Evolutionary conservation across 2,329 filamentous ascomycete genomes (phyloP).

Genomic region (Cladosporium sp.): DNA sequence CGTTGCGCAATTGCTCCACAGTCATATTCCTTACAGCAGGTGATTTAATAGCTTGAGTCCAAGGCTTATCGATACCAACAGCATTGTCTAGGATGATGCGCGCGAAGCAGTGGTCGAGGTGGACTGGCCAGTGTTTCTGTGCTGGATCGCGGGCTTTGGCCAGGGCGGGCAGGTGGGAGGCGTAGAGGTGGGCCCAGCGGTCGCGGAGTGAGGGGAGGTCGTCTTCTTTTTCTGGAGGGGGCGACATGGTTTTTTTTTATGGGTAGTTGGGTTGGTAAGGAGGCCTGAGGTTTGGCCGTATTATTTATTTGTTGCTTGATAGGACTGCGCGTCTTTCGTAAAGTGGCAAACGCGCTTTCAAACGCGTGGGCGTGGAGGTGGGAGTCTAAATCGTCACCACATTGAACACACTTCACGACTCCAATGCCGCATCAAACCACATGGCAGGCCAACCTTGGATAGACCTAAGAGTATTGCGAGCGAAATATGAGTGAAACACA

Average conservation of each 20-base stretch:
- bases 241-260: neutral
- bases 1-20: conserved; percentile 37
- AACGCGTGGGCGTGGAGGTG: neutral
- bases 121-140: conserved; percentile 45
- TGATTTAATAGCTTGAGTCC: conserved; percentile 43
- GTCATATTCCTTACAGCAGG: conserved; percentile 49
- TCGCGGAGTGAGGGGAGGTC: conserved; percentile 23
- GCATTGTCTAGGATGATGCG: conserved; percentile 48
- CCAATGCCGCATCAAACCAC: neutral
- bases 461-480: too few species aligned
- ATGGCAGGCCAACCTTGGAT: neutral
- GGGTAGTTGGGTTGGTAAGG: neutral
- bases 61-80: conserved; percentile 42
- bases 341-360: neutral
- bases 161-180: conserved; percentile 30
- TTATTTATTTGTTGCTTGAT: neutral
- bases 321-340: neutral
- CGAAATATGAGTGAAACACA: neutral
- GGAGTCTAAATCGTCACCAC: neutral
- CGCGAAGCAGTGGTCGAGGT: conserved; percentile 47
- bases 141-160: conserved; percentile 33
- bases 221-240: neutral
- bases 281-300: neutral
- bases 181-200: conserved; percentile 33
- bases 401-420: neutral